Conservation (phyloP, 345 rosid species). For the Gossypium stocksii region DNA sequence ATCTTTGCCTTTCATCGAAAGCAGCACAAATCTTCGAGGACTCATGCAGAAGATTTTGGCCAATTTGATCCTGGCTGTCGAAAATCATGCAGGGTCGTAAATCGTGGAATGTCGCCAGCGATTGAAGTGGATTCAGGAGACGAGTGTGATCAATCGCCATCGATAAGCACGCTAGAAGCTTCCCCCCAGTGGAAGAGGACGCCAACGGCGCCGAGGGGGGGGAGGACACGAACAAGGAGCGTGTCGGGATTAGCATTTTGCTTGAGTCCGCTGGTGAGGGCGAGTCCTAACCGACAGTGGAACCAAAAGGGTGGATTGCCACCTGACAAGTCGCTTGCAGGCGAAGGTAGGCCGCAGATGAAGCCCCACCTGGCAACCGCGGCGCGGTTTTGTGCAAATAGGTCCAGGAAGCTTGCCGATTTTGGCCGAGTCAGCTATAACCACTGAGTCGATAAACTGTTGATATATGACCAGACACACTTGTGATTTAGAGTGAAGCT, state of each 20-base stretch:
- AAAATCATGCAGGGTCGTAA: constrained; percentile 29
- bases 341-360: constrained; percentile 46
- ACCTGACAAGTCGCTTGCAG: constrained; percentile 29
- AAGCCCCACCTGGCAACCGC: constrained; percentile 72
- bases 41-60: constrained; percentile 33
- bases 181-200: constrained; percentile 41
- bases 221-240: constrained; percentile 32
- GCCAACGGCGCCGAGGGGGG: constrained; percentile 31
- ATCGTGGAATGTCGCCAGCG: constrained; percentile 89
- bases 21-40: constrained; percentile 33
- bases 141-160: constrained; percentile 25
- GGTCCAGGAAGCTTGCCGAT: constrained; percentile 85
- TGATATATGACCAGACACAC: constrained; percentile 16
- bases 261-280: constrained; percentile 84
- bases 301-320: constrained; percentile 48
- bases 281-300: constrained; percentile 67
- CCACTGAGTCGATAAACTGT: constrained; percentile 43
- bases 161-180: constrained; percentile 38
- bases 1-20: constrained; percentile 40
- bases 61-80: constrained; percentile 23
- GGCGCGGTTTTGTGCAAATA: constrained; percentile 44
- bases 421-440: constrained; percentile 65
- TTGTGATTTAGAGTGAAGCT: not conserved
- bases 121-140: constrained; percentile 29
- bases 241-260: constrained; percentile 69